Conservation (phyloP, 305 asterid species). For the Coffea humblotiana region DNA sequence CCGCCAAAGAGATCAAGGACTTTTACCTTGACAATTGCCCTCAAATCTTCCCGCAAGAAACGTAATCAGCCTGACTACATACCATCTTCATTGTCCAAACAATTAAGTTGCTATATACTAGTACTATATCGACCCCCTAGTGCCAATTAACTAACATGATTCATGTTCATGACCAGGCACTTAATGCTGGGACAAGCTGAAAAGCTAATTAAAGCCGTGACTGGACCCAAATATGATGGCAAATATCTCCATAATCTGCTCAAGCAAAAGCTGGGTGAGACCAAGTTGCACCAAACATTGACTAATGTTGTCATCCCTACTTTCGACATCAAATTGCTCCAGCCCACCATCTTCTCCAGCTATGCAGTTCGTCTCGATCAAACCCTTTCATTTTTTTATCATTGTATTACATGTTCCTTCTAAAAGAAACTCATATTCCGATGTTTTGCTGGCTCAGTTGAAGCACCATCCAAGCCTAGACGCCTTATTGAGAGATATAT, state of each 20-base stretch:
- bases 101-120: too few species aligned
- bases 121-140: too few species aligned
- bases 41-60: constrained; percentile 35
- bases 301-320: constrained; percentile 39
- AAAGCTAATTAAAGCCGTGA: too few species aligned
- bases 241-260: constrained; percentile 28
- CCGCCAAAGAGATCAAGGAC: constrained; percentile 40
- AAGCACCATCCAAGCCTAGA: constrained; percentile 38
- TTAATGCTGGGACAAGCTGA: too few species aligned
- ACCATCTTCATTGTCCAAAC: too few species aligned
- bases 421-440: neutral
- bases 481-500: constrained; percentile 53
- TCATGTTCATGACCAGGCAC: too few species aligned
- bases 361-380: constrained; percentile 23
- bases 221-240: constrained; percentile 36
- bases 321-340: constrained; percentile 26
- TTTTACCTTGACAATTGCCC: constrained; percentile 38
- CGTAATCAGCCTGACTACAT: constrained; percentile 6
- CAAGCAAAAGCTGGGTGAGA: constrained; percentile 23
- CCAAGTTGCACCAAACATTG: constrained; percentile 24
- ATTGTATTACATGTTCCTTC: too few species aligned
- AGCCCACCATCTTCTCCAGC: constrained; percentile 40
- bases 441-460: constrained; percentile 32
- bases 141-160: too few species aligned
- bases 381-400: too few species aligned